Evolutionary conservation across 2,329 filamentous ascomycete genomes (phyloP).

Genomic region (Colletotrichum sansevieriae): DNA sequence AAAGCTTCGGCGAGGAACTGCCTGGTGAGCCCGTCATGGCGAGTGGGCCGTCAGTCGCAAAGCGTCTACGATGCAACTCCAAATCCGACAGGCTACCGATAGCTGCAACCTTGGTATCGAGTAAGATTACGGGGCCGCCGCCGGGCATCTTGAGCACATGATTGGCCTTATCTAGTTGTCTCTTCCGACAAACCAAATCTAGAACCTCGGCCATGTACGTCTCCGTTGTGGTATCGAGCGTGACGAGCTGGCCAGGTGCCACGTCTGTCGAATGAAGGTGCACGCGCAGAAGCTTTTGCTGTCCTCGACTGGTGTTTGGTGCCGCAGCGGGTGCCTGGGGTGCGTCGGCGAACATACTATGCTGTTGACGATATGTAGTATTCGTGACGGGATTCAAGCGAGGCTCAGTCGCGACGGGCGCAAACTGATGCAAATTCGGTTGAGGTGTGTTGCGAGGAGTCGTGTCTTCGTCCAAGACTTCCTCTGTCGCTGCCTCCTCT

Average conservation of each 20-base stretch:
- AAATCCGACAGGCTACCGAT: slow-evolving; percentile 81
- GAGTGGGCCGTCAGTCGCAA: slow-evolving; percentile 79
- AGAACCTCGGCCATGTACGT: slow-evolving; percentile 87
- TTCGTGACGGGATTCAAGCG: slow-evolving; percentile 72
- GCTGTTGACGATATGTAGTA: slow-evolving; percentile 69
- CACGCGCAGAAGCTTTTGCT: slow-evolving; percentile 78
- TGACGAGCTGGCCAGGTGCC: slow-evolving; percentile 79
- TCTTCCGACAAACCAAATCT: slow-evolving; percentile 81
- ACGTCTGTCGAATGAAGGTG: slow-evolving; percentile 79
- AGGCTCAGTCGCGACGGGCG: slow-evolving; percentile 51
- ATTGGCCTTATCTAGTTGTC: slow-evolving; percentile 82
- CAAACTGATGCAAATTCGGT: slow-evolving; percentile 50
- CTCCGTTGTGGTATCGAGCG: slow-evolving; percentile 82
- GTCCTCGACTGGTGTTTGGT: slow-evolving; percentile 66
- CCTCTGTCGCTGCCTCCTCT: slow-evolving; percentile 52
- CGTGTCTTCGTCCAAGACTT: slow-evolving; percentile 55
- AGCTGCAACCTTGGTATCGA: slow-evolving; percentile 83
- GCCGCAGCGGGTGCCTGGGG: slow-evolving; percentile 62
- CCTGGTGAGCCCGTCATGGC: slow-evolving; percentile 78
- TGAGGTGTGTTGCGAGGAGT: slow-evolving; percentile 63
- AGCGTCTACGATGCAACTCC: slow-evolving; percentile 80
- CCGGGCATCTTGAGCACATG: slow-evolving; percentile 84
- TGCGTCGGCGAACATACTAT: slow-evolving; percentile 67
- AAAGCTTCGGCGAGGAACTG: slow-evolving; percentile 76
- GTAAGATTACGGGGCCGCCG: slow-evolving; percentile 79